Evolutionary conservation across 2,329 filamentous ascomycete species (phyloP).

Genomic region (Aschersonia sp.): DNA sequence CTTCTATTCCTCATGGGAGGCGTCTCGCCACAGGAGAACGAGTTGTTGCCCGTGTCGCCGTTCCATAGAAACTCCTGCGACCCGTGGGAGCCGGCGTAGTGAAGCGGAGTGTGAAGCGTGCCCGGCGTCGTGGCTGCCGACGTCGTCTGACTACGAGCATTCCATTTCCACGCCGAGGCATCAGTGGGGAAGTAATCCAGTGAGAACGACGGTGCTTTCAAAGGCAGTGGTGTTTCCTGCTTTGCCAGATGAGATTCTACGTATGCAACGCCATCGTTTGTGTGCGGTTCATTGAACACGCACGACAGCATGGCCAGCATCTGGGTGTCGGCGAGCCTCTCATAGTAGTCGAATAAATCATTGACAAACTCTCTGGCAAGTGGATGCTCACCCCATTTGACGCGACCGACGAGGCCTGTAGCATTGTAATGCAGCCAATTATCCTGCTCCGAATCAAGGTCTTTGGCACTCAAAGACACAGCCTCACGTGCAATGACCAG

Average conservation of each 20-base stretch:
- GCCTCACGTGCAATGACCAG: conserved; percentile 55
- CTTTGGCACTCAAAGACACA: conserved; percentile 20
- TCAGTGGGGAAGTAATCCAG: conserved; percentile 52
- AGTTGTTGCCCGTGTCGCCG: conserved; percentile 39
- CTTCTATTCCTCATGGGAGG: conserved; percentile 37
- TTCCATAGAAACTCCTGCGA: conserved; percentile 39
- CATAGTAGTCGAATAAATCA: conserved; percentile 50
- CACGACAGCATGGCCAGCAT: conserved; percentile 61
- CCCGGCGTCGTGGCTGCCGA: conserved; percentile 43
- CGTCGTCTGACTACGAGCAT: conserved; percentile 33
- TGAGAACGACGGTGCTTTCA: conserved; percentile 53
- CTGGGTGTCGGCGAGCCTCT: conserved; percentile 47
- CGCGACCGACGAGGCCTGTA: conserved; percentile 35
- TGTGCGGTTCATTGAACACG: conserved; percentile 47
- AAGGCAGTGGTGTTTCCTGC: conserved; percentile 45
- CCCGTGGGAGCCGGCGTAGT: conserved; percentile 39
- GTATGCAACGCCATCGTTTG: conserved; percentile 40
- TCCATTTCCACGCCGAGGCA: conserved; percentile 42
- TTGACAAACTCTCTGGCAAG: conserved; percentile 45
- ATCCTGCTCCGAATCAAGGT: background rate
- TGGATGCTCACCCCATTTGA: conserved; percentile 55
- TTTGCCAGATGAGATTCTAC: conserved; percentile 40
- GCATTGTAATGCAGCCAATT: conserved; percentile 5
- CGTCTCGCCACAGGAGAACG: conserved; percentile 48
- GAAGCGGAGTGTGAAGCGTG: conserved; percentile 38